A percentile compares a stretch with the other conserved stretches of the same genome.
Conservation (phyloP, 352 stramenopile species). For the Globisporangium nagaii region DNA sequence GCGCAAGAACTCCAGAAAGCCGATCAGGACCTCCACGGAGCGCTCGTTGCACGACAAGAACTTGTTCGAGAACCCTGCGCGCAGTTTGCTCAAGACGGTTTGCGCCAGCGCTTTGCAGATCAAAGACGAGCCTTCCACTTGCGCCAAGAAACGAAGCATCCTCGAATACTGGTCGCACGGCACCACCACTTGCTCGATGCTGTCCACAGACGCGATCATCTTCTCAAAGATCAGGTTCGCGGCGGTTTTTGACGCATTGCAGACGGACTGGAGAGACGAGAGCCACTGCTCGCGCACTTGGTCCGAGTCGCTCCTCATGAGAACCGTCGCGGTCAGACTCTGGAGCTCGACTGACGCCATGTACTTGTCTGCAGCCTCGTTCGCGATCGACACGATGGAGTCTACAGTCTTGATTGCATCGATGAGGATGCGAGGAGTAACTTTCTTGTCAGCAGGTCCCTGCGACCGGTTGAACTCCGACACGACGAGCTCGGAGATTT, state of each 20-base stretch:
- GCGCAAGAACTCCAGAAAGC: slow-evolving; percentile 72
- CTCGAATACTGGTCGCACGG: slow-evolving; percentile 69
- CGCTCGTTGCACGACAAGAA: slow-evolving; percentile 73
- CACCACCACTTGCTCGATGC: slow-evolving; percentile 56
- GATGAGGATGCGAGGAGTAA: slow-evolving; percentile 70
- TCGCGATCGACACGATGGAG: slow-evolving; percentile 68
- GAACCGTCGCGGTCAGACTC: slow-evolving; percentile 45
- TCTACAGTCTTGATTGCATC: slow-evolving; percentile 81
- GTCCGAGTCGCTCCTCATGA: slow-evolving; percentile 60
- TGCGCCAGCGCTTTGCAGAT: slow-evolving; percentile 51
- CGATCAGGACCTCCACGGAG: slow-evolving; percentile 61
- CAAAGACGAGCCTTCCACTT: slow-evolving; percentile 39
- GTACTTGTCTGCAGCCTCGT: slow-evolving; percentile 61
- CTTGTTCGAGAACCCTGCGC: slow-evolving; percentile 67
- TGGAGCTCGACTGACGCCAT: slow-evolving; percentile 39
- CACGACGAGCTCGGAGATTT: slow-evolving; percentile 75
- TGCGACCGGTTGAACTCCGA: slow-evolving; percentile 53
- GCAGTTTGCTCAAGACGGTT: slow-evolving; percentile 55
- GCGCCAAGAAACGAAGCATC: slow-evolving; percentile 65
- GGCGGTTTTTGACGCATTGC: slow-evolving; percentile 33
- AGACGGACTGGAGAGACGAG: slow-evolving; percentile 73
- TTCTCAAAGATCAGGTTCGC: slow-evolving; percentile 59
- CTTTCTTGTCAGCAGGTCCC: slow-evolving; percentile 28
- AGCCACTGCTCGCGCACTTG: slow-evolving; percentile 84
- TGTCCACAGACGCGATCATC: slow-evolving; percentile 51